A percentile compares a stretch with the other conserved stretches of the same genome.
These are phyloP conservation scores for Chlamydomonas incerta DNA, from an alignment of 139 green algal genomes.

Conservation along the genomic window DNA sequence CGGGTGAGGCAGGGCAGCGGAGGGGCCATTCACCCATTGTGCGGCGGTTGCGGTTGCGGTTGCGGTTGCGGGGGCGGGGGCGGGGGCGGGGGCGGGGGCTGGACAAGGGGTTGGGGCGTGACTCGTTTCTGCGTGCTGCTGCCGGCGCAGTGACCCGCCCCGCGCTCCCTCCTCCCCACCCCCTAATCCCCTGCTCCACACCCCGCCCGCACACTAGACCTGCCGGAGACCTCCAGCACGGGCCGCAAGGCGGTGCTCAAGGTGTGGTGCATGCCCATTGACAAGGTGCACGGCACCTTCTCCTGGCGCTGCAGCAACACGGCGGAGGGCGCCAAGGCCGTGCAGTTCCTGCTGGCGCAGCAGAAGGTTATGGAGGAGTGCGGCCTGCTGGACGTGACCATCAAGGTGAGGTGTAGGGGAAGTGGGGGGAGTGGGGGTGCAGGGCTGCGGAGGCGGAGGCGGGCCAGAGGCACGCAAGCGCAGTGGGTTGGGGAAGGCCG, in stretches of 20 bases:
- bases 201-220: background rate
- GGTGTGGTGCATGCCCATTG: constrained; percentile 60
- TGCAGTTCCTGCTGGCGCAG: constrained; percentile 54
- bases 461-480: too few relatives aligned
- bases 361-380: constrained; percentile 61
- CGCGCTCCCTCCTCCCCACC: background rate
- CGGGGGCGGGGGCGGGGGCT: background rate
- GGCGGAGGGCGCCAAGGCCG: constrained; percentile 18
- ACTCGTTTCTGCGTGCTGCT: background rate
- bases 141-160: background rate
- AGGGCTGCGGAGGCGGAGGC: too few relatives aligned
- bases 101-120: background rate
- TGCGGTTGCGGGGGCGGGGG: too few relatives aligned
- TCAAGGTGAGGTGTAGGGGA: constrained; percentile 47
- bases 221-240: constrained; percentile 31
- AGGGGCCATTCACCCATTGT: too few relatives aligned
- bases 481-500: too few relatives aligned
- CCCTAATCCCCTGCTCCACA: background rate
- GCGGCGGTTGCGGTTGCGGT: too few relatives aligned
- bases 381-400: constrained; percentile 51
- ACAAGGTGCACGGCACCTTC: constrained; percentile 55
- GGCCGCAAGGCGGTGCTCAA: constrained; percentile 50
- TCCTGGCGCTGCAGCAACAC: constrained; percentile 41
- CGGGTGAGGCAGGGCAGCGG: constrained; percentile 22
- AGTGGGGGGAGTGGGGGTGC: too few relatives aligned